Conservation (phyloP, 306 rosid genomes). For the Casuarina glauca region DNA sequence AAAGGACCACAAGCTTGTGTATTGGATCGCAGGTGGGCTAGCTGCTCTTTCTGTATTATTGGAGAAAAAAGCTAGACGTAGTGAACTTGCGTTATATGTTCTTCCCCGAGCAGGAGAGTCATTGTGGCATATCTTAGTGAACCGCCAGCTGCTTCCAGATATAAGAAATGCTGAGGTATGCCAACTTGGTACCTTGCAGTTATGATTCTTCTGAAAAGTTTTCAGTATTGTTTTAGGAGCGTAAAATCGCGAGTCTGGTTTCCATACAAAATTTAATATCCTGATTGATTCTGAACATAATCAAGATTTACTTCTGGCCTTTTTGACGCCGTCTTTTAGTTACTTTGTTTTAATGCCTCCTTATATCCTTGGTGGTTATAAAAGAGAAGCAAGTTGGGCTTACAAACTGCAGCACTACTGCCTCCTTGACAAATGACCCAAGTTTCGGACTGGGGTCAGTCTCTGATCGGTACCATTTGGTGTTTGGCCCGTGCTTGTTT, state of each 20-base stretch:
- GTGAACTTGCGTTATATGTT: slow-evolving; percentile 95
- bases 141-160: slow-evolving; percentile 84
- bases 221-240: neutral
- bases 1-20: slow-evolving; percentile 86
- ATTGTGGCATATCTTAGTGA: slow-evolving; percentile 86
- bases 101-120: slow-evolving; percentile 96
- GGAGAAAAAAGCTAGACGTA: slow-evolving; percentile 90
- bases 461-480: too few species aligned
- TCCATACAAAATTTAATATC: too few species aligned
- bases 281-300: too few species aligned
- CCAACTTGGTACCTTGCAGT: slow-evolving; percentile 4
- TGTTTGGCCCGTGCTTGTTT: neutral
- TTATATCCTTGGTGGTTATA: too few species aligned
- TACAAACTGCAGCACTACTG: too few species aligned
- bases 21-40: slow-evolving; percentile 87
- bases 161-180: slow-evolving; percentile 89
- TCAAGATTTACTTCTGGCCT: too few species aligned
- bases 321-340: too few species aligned
- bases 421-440: too few species aligned
- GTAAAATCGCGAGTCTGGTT: too few species aligned
- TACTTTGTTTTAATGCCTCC: too few species aligned
- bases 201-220: slow-evolving; percentile 4
- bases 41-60: slow-evolving; percentile 83
- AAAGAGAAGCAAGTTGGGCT: too few species aligned
- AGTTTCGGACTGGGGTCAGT: too few species aligned